A percentile compares a stretch with the other conserved stretches of the same genome.
These are phyloP conservation scores for Ophiocordyceps australis DNA, from an alignment of 2,329 filamentous ascomycete species.

Conservation along the genomic window DNA sequence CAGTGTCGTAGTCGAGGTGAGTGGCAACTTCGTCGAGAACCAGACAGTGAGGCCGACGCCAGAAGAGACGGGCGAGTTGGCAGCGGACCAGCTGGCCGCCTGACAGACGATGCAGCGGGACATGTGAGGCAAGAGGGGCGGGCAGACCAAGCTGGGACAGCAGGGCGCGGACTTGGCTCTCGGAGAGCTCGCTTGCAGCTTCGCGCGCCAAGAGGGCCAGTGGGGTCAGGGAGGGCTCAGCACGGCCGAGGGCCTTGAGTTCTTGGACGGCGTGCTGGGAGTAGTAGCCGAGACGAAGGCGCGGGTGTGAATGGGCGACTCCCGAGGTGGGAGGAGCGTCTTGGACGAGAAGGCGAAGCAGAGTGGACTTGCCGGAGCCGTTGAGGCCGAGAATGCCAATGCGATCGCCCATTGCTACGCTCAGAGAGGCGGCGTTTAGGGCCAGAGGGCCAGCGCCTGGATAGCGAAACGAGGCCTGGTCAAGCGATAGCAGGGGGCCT, in stretches of 20 bases:
- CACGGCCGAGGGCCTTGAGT: conserved; percentile 35
- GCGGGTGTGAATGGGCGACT: conserved; percentile 44
- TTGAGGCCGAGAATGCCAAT: conserved; percentile 65
- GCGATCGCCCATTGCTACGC: conserved; percentile 54
- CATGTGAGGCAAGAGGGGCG: conserved; percentile 53
- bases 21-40: conserved; percentile 72
- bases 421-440: conserved; percentile 46
- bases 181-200: conserved; percentile 31
- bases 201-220: conserved; percentile 42
- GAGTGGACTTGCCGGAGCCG: conserved; percentile 65
- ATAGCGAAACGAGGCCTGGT: conserved; percentile 52
- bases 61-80: conserved; percentile 51
- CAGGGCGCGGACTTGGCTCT: conserved; percentile 49
- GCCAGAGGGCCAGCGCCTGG: conserved; percentile 4
- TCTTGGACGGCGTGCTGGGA: conserved; percentile 63
- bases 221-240: conserved; percentile 38
- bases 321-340: conserved; percentile 40
- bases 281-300: conserved; percentile 57
- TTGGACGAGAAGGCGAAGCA: conserved; percentile 53
- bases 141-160: conserved; percentile 52
- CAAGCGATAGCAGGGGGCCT: conserved; percentile 53
- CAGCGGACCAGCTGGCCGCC: conserved; percentile 57
- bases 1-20: conserved; percentile 70
- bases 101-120: conserved; percentile 54
- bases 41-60: conserved; percentile 50